A percentile compares a stretch with the other conserved stretches of the same genome.
These are phyloP conservation scores for Anacardium occidentale DNA, from an alignment of 345 rosid genomes.

Conservation along the genomic window DNA sequence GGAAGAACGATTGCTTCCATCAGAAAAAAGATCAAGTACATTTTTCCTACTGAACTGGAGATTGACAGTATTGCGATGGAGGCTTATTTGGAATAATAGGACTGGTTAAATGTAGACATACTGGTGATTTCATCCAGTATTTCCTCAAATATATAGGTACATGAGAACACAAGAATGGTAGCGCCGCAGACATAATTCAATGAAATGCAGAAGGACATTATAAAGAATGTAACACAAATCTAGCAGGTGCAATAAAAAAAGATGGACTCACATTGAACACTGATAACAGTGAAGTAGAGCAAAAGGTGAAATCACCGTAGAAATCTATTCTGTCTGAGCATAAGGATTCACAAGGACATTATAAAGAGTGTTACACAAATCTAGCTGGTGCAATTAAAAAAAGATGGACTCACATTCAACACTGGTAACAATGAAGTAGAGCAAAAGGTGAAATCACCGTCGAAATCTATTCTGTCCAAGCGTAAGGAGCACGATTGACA, in stretches of 20 bases:
- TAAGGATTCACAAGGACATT: constrained; percentile 28
- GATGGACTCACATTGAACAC: background rate
- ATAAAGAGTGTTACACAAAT: background rate
- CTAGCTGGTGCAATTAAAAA: background rate
- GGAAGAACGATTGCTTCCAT: too few species aligned
- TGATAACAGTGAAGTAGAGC: background rate
- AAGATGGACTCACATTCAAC: background rate
- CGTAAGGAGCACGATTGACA: constrained; percentile 62
- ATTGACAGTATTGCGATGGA: too few species aligned
- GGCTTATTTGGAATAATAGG: background rate
- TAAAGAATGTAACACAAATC: background rate
- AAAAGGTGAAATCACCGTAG: too few species aligned
- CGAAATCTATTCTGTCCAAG: too few species aligned
- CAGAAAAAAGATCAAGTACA: too few species aligned
- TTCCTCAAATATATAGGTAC: background rate
- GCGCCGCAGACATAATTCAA: background rate
- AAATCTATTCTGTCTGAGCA: constrained; percentile 48
- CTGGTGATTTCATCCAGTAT: background rate
- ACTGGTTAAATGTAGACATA: background rate
- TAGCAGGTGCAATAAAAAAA: background rate
- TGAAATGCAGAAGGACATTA: background rate
- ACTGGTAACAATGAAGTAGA: too few species aligned
- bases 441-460: too few species aligned
- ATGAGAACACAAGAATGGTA: background rate
- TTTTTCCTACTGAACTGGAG: too few species aligned